phyloP scores from a whole-genome alignment of 2,329 filamentous ascomycete genomes.

The Cercospora zeina region DNA sequence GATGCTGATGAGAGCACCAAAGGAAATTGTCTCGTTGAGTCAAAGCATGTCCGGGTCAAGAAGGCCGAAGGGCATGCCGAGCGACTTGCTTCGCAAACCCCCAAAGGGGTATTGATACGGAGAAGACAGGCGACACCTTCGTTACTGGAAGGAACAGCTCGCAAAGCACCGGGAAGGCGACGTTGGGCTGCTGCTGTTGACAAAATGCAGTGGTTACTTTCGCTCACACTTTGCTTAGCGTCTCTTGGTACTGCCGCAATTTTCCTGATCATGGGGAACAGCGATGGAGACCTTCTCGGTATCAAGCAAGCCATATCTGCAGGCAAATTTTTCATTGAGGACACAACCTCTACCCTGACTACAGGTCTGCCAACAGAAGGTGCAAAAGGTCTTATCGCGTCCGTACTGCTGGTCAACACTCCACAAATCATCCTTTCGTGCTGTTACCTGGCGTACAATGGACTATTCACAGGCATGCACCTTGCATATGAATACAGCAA shows the following conservation, averaged over 20 bases:
- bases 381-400: constrained; percentile 18
- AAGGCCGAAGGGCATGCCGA: not conserved
- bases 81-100: not conserved
- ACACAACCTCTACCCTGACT: constrained; percentile 8
- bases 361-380: constrained; percentile 13
- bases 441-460: constrained; percentile 51
- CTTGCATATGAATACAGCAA: constrained; percentile 51
- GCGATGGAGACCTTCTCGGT: not conserved
- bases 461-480: constrained; percentile 51
- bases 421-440: constrained; percentile 52
- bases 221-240: not conserved
- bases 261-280: not conserved
- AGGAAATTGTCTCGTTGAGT: constrained; percentile 21
- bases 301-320: not conserved
- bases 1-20: constrained; percentile 17
- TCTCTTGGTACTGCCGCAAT: not conserved
- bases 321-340: not conserved
- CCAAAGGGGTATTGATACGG: not conserved
- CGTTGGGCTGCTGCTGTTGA: not conserved
- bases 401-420: constrained; percentile 48
- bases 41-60: too few species aligned
- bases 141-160: not conserved
- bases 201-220: not conserved
- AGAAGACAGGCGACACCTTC: not conserved
- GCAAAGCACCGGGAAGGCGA: not conserved